phyloP scores from a whole-genome alignment of 1,139 yeast species.

The Suhomyces coccinellae region DNA sequence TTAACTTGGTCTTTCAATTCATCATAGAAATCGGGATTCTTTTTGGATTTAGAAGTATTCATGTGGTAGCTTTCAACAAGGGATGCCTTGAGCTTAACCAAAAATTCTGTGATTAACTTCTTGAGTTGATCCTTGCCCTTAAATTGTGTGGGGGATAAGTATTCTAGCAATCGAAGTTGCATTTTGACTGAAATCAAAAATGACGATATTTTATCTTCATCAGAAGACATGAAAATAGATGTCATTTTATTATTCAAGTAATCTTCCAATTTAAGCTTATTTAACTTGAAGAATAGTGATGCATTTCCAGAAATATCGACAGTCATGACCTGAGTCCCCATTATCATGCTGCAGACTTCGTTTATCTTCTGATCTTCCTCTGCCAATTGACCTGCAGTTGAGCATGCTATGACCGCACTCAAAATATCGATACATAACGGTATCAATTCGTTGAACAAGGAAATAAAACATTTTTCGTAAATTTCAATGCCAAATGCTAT shows the following conservation, averaged over 20 bases:
- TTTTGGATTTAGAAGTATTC: constrained; percentile 6
- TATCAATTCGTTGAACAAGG: constrained; percentile 33
- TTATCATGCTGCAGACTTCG: constrained; percentile 2
- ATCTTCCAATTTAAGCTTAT: constrained; percentile 26
- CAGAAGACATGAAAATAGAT: constrained; percentile 28
- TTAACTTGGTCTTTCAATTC: background rate
- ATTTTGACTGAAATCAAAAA: constrained; percentile 32
- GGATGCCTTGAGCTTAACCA: constrained; percentile 18
- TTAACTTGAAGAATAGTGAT: constrained; percentile 7
- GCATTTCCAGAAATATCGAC: constrained; percentile 5
- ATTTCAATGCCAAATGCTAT: constrained; percentile 26
- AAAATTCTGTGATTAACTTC: constrained; percentile 15
- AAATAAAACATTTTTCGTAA: constrained; percentile 30
- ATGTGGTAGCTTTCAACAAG: constrained; percentile 20
- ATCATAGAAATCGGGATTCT: background rate
- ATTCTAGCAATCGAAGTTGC: constrained; percentile 25
- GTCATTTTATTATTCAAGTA: constrained; percentile 27
- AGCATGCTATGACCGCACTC: constrained; percentile 20
- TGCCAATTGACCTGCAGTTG: constrained; percentile 5
- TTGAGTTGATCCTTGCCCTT: constrained; percentile 10
- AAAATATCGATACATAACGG: constrained; percentile 35
- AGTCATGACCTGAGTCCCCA: background rate
- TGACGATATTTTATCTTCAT: constrained; percentile 34
- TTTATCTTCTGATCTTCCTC: constrained; percentile 5
- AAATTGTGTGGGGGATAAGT: constrained; percentile 16